These are phyloP conservation scores for Obba rivulosa DNA, from an alignment of 768 basidiomycete genomes.

Conservation along the genomic window DNA sequence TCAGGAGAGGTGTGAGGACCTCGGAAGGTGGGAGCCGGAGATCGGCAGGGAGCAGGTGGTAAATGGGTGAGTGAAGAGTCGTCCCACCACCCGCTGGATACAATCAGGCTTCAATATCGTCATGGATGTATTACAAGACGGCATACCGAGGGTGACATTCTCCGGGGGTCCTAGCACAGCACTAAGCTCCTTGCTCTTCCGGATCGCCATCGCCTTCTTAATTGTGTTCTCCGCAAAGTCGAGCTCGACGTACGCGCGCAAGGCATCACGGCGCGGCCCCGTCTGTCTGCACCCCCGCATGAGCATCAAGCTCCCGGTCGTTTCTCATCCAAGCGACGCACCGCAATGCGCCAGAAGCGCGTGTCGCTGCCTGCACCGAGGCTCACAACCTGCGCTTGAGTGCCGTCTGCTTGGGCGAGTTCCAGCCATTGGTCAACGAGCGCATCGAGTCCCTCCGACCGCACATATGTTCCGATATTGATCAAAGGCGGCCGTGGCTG, in stretches of 20 bases:
- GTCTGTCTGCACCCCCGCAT: slow-evolving; percentile 36
- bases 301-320: no score
- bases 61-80: slow-evolving; percentile 46
- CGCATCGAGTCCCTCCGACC: slow-evolving; percentile 73
- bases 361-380: slow-evolving; percentile 95
- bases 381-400: slow-evolving; percentile 81
- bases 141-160: slow-evolving; percentile 40
- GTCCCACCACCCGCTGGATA: slow-evolving; percentile 56
- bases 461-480: slow-evolving; percentile 90
- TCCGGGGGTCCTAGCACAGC: slow-evolving; percentile 42
- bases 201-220: slow-evolving; percentile 78
- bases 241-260: slow-evolving; percentile 75
- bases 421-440: slow-evolving; percentile 66
- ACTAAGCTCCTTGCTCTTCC: slow-evolving; percentile 56
- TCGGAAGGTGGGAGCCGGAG: slow-evolving; percentile 55
- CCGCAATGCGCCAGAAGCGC: slow-evolving; percentile 86
- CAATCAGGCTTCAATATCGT: background rate
- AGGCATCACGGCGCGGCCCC: slow-evolving; percentile 40
- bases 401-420: slow-evolving; percentile 35
- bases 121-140: background rate
- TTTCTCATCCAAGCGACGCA: slow-evolving; percentile 36
- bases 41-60: slow-evolving; percentile 75
- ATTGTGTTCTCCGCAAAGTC: slow-evolving; percentile 86
- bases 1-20: slow-evolving; percentile 37
- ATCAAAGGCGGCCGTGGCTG: slow-evolving; percentile 76